Conservation (phyloP, 1,284 basidiomycete genomes). For the Anthracocystis panici-leucophaei region DNA sequence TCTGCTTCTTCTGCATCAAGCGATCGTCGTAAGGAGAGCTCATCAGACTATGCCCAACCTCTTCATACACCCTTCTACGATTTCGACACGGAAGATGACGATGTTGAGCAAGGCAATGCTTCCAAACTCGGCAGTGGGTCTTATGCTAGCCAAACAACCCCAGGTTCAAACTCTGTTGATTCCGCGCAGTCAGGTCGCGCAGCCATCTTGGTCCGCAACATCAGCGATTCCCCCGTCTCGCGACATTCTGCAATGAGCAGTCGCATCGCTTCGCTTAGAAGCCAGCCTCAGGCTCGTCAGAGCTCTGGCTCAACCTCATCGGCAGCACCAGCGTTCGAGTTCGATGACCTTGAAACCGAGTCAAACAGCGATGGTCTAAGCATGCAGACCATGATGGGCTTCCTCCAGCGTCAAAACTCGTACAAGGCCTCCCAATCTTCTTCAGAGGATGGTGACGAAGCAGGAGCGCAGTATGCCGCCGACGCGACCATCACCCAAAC, state of each 20-base stretch:
- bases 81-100: constrained; percentile 27
- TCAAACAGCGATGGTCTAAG: constrained; percentile 28
- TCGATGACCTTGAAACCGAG: constrained; percentile 24
- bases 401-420: constrained; percentile 35
- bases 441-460: not conserved
- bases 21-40: constrained; percentile 3
- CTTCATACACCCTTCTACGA: constrained; percentile 36
- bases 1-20: not conserved
- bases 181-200: not conserved
- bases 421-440: constrained; percentile 5
- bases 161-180: not conserved
- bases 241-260: constrained; percentile 20
- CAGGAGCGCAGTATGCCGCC: not conserved
- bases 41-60: constrained; percentile 24
- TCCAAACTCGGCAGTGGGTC: constrained; percentile 9
- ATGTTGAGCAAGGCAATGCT: not conserved
- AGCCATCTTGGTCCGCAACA: constrained; percentile 10
- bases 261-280: constrained; percentile 12
- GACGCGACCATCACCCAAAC: constrained; percentile 2
- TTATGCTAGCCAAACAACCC: not conserved
- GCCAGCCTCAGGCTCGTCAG: constrained; percentile 3
- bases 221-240: constrained; percentile 10
- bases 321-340: constrained; percentile 29
- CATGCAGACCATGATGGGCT: constrained; percentile 44
- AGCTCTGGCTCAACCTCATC: constrained; percentile 19